These are phyloP conservation scores for Ceratobasidium sp. DNA, from an alignment of 1,284 basidiomycete genomes.

Conservation along the genomic window DNA sequence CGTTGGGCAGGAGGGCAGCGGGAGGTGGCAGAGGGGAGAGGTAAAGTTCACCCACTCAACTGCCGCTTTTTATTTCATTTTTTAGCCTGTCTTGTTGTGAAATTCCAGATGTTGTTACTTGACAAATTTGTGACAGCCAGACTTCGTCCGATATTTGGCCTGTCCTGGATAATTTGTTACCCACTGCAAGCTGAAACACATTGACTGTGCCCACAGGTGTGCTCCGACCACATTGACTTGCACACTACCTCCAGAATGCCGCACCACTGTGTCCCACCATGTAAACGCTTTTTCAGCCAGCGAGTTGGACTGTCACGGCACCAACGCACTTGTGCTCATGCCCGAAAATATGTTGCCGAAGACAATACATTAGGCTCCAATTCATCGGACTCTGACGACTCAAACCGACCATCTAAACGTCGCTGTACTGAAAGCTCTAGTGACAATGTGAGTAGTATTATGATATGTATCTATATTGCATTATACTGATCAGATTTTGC, in stretches of 20 bases:
- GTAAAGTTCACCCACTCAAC: not conserved
- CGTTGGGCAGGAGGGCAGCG: not conserved
- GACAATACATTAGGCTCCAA: not conserved
- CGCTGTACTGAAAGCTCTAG: not conserved
- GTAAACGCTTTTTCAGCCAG: not conserved
- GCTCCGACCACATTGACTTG: no score
- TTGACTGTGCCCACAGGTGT: no score
- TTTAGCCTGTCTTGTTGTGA: not conserved
- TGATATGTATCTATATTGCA: not conserved
- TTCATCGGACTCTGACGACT: not conserved
- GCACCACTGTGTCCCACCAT: not conserved
- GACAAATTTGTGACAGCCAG: not conserved
- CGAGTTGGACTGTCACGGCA: not conserved
- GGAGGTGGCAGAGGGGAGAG: not conserved
- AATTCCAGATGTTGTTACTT: not conserved
- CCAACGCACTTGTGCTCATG: not conserved
- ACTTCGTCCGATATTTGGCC: not conserved
- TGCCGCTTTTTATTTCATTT: not conserved
- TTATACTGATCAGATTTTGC: not conserved
- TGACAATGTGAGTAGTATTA: constrained; percentile 1
- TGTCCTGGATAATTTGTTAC: not conserved
- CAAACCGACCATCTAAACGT: not conserved
- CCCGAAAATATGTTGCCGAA: not conserved
- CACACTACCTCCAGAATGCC: not conserved
- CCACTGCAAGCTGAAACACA: not conserved